Base-by-base conservation (phyloP, 2,329 filamentous ascomycete species). In the Fusarium cicatricum region DNA sequence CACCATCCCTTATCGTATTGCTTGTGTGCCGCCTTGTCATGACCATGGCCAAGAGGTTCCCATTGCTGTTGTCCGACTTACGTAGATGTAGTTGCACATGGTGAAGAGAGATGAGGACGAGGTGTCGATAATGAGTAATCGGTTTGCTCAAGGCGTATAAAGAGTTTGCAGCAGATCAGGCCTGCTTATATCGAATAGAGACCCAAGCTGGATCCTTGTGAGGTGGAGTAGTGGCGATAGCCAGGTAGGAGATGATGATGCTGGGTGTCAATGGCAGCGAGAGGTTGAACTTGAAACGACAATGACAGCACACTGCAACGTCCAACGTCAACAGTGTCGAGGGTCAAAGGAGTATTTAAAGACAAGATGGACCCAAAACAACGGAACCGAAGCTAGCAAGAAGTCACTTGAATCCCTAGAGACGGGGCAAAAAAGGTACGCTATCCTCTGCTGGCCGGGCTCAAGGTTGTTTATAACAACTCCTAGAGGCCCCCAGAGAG, bases 51-150 rank as follows among this genome's bases (percentile, higher is more conserved):
- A 42, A 42, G 45, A 29, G 21, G 37, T 31, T 43, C 17, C 23
- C 37, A 39, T 17, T 34, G 29, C 16, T 17, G 34, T 26, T 37
- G 40, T 46, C 31, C 43, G 19, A 69, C 75, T 57, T 70, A 79
- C 77, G 63, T 81, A 80, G 50, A 80, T 82, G 67, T 80, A 82
- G 70, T 82, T 80, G 72, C 79, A 82, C 80, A 82, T 82, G 58
- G 54, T 75, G 62, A 44, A 52, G 41, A 38, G 23, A 50, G 32
- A 44, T 23, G 39, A 15, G 32, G 38, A 49, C 26, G 37, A 47
- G 41, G 33, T 36, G 17, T 47, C 52, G 50, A 44, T 19, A 36
- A 48, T 50, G 44, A 21, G 19, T 45, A 60, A 53, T 15, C 44
- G 41, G 11, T 31, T 10, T 31, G 11, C 12, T 16, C n/a, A 17